Conservation (phyloP, 129 eudicot species). For the Helianthus annuus region HanXRQr2.0-SUNRISE NC_035445.2:162648229-162648728, state of each 20-base stretch:
- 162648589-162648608: conserved; percentile 33
- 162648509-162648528: conserved; percentile 1
- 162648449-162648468: conserved; percentile 67
- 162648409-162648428: conserved; percentile 76
- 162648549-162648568: conserved; percentile 30
- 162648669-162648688: conserved; percentile 26
- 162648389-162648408: conserved; percentile 88
- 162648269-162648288: conserved; percentile 56
- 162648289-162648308: conserved; percentile 57
- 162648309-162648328: conserved; percentile 71
- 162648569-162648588: conserved; percentile 20
- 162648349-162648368: conserved; percentile 95
- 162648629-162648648: conserved; percentile 38
- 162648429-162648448: conserved; percentile 95
- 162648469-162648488: conserved; percentile 44
- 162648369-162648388: conserved; percentile 76
- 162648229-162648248: conserved; percentile 28
- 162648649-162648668: conserved; percentile 28
- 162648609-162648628: conserved; percentile 17
- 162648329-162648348: conserved; percentile 74
- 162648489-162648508: conserved; percentile 1
- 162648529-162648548: not conserved
- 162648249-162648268: conserved; percentile 7
- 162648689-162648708: conserved; percentile 40
- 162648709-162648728: conserved; percentile 28